Evolutionary conservation across 345 rosid genomes (phyloP).

Genomic region (Populus davidiana): DNA sequence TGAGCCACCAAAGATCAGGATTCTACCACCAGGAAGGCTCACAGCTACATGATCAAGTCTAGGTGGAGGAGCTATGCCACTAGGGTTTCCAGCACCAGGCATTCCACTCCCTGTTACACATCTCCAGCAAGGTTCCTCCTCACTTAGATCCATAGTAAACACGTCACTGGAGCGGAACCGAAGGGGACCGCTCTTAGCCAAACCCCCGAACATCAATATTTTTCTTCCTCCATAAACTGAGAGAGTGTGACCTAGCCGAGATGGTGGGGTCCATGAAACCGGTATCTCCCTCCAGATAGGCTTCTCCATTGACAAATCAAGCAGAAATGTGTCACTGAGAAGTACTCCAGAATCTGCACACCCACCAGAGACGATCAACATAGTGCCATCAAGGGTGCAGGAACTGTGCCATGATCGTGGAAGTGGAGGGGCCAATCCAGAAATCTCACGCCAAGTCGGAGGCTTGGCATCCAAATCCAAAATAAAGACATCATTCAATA

Average conservation of each 20-base stretch:
- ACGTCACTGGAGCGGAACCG: slow-evolving; percentile 85
- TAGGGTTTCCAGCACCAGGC: slow-evolving; percentile 87
- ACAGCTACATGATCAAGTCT: slow-evolving; percentile 89
- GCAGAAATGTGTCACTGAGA: slow-evolving; percentile 81
- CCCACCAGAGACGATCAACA: slow-evolving; percentile 82
- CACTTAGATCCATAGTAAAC: slow-evolving; percentile 82
- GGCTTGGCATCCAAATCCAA: slow-evolving; percentile 81
- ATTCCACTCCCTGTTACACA: slow-evolving; percentile 75
- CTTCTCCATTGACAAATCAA: slow-evolving; percentile 82
- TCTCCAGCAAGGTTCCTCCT: slow-evolving; percentile 87
- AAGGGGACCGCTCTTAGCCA: slow-evolving; percentile 84
- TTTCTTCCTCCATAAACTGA: slow-evolving; percentile 82
- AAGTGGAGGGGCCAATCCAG: slow-evolving; percentile 81
- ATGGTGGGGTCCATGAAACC: slow-evolving; percentile 87
- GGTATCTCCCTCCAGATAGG: slow-evolving; percentile 89
- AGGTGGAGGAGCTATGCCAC: slow-evolving; percentile 86
- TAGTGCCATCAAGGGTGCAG: slow-evolving; percentile 89
- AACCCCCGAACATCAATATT: slow-evolving; percentile 85
- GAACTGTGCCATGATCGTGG: slow-evolving; percentile 96
- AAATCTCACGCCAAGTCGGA: slow-evolving; percentile 85
- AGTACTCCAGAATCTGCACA: slow-evolving; percentile 92
- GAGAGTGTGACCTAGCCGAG: slow-evolving; percentile 75
- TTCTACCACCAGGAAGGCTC: slow-evolving; percentile 76
- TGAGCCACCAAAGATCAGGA: slow-evolving; percentile 78
- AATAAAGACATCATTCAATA: slow-evolving; percentile 79